A percentile compares a stretch with the other conserved stretches of the same genome.
These are phyloP conservation scores for Singerocomus rubriflavus DNA, from an alignment of 1,284 basidiomycete species.

Conservation along the genomic window DNA sequence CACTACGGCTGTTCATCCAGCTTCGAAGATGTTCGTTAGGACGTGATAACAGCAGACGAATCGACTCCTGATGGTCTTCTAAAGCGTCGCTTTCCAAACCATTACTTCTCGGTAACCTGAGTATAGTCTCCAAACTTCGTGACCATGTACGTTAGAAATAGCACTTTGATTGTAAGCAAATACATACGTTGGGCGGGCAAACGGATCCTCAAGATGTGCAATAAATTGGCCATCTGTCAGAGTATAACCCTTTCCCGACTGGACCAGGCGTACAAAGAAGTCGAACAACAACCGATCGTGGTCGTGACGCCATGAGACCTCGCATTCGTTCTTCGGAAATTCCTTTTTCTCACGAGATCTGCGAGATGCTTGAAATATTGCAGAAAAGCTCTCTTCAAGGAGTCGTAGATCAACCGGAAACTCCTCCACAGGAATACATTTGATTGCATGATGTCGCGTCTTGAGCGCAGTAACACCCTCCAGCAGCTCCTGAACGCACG, in stretches of 20 bases:
- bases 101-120: constrained; percentile 4
- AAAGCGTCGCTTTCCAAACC: too few species aligned
- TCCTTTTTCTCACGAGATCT: constrained; percentile 8
- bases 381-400: constrained; percentile 8
- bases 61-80: not conserved
- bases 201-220: constrained; percentile 2
- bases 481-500: constrained; percentile 6
- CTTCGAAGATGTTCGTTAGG: too few species aligned
- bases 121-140: constrained; percentile 8
- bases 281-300: constrained; percentile 13
- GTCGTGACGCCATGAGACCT: constrained; percentile 11
- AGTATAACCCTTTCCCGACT: not conserved
- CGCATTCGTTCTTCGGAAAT: not conserved
- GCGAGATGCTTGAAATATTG: constrained; percentile 11
- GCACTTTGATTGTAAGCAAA: too few species aligned
- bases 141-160: not conserved
- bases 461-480: not conserved
- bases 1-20: not conserved
- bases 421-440: not conserved
- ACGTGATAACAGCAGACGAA: too few species aligned
- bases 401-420: constrained; percentile 10
- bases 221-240: not conserved
- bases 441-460: not conserved
- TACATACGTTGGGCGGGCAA: constrained; percentile 8
- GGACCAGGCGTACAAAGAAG: constrained; percentile 10